Percentiles rank a stretch among this genome's conserved stretches.
These are phyloP conservation scores for Talaromyces adpressus DNA, from an alignment of 495 filamentous ascomycete species.

Conservation along the genomic window DNA sequence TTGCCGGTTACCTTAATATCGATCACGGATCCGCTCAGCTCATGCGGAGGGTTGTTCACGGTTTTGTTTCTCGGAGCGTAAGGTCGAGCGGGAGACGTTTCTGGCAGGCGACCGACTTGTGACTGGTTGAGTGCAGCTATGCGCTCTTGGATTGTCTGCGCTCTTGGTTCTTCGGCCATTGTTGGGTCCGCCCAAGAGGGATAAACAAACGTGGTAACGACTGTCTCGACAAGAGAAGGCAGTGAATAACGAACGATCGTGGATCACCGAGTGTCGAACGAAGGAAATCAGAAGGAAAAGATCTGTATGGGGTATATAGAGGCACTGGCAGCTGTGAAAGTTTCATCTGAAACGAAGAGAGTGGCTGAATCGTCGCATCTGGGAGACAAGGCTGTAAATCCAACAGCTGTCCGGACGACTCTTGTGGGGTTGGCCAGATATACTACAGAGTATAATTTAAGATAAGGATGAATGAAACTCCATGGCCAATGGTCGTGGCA, in stretches of 20 bases:
- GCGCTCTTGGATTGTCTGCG: conserved; percentile 48
- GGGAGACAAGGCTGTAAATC: not conserved
- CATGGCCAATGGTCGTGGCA: not conserved
- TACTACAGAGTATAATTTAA: not conserved
- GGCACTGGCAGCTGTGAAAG: not conserved
- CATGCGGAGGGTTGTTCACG: conserved; percentile 38
- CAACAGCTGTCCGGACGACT: not conserved
- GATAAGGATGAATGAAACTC: not conserved
- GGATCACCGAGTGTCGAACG: not conserved
- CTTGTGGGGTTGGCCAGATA: not conserved
- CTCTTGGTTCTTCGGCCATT: conserved; percentile 33
- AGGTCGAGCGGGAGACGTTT: conserved; percentile 26
- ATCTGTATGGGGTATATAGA: not conserved
- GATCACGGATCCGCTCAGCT: conserved; percentile 25
- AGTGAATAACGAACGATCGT: not conserved
- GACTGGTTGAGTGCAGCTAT: conserved; percentile 54
- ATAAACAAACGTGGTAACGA: not conserved
- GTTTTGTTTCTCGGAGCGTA: conserved; percentile 35
- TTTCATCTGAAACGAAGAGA: not conserved
- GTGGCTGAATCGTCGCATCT: not conserved
- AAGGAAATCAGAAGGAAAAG: not conserved
- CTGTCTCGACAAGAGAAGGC: not conserved
- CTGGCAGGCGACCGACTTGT: conserved; percentile 40
- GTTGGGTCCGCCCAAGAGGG: not conserved
- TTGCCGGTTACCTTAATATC: conserved; percentile 34